phyloP scores from a whole-genome alignment of 2,329 filamentous ascomycete genomes.

The Coniella vitis region DNA sequence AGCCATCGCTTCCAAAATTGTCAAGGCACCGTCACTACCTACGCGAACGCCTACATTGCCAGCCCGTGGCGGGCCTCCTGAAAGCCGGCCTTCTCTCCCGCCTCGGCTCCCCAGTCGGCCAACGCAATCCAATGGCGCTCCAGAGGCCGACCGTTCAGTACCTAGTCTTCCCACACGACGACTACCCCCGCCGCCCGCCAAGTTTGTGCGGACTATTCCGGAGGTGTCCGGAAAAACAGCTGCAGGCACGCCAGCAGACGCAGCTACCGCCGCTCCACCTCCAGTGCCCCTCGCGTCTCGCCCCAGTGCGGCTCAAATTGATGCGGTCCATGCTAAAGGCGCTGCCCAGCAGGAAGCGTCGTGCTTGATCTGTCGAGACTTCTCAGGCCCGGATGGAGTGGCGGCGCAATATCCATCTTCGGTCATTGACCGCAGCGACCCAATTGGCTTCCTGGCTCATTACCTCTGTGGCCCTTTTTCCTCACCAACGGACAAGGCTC shows the following conservation, averaged over 20 bases:
- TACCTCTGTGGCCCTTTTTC: constrained; percentile 73
- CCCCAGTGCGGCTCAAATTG: constrained; percentile 45
- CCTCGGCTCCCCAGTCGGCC: constrained; percentile 47
- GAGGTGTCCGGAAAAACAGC: constrained; percentile 22
- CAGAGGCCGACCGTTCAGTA: constrained; percentile 47
- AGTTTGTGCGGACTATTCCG: constrained; percentile 25
- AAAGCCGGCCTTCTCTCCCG: constrained; percentile 36
- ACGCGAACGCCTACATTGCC: constrained; percentile 31
- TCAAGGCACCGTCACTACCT: constrained; percentile 28
- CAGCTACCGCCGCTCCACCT: constrained; percentile 36
- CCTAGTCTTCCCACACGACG: constrained; percentile 27
- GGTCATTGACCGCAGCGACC: constrained; percentile 58
- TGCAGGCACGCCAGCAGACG: constrained; percentile 12
- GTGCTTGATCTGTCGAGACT: constrained; percentile 83
- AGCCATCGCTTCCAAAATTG: constrained; percentile 16
- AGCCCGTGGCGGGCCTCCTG: constrained; percentile 18
- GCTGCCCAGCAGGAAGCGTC: constrained; percentile 21
- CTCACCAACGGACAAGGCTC: constrained; percentile 82
- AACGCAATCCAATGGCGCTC: constrained; percentile 26
- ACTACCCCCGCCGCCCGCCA: constrained; percentile 31
- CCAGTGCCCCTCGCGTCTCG: constrained; percentile 46
- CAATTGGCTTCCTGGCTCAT: constrained; percentile 67
- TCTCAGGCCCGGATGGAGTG: constrained; percentile 71
- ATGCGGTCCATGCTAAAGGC: constrained; percentile 32
- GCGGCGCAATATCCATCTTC: constrained; percentile 70